Percentiles rank a stretch among this genome's conserved stretches.
Conservation (phyloP, 1,284 basidiomycete genomes). For the Wolfiporia cocos region DNA sequence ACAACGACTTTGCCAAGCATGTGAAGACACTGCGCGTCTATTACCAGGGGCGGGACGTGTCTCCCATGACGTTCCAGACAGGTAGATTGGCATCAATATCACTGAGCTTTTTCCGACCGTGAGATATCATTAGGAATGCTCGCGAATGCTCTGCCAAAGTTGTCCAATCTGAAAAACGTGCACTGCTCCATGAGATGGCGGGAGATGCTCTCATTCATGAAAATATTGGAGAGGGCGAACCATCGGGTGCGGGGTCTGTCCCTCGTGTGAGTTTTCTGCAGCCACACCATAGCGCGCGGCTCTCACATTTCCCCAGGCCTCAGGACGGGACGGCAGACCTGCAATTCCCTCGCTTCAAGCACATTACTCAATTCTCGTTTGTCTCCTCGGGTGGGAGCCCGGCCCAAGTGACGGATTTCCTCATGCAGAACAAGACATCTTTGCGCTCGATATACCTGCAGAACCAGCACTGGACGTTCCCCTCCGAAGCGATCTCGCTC, state of each 20-base stretch:
- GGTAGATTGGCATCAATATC: conserved; percentile 30
- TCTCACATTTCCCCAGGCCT: conserved; percentile 29
- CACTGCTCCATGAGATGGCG: conserved; percentile 55
- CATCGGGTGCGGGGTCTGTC: conserved; percentile 50
- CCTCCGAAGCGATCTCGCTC: conserved; percentile 44
- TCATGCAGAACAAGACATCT: conserved; percentile 45
- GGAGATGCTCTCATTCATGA: conserved; percentile 44
- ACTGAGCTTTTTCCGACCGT: neutral
- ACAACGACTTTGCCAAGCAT: conserved; percentile 49
- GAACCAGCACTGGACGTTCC: conserved; percentile 52
- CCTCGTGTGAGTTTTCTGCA: conserved; percentile 35
- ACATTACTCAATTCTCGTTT: conserved; percentile 54
- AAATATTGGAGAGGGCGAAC: conserved; percentile 43
- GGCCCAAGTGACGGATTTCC: conserved; percentile 36
- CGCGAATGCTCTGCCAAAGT: conserved; percentile 57
- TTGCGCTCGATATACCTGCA: conserved; percentile 51
- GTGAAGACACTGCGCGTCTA: conserved; percentile 55
- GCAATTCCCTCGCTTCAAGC: conserved; percentile 48
- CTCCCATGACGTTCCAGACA: conserved; percentile 56
- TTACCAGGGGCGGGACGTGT: conserved; percentile 42
- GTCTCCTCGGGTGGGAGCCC: conserved; percentile 32
- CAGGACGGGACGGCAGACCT: conserved; percentile 46
- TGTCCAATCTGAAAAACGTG: conserved; percentile 51
- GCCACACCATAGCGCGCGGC: neutral
- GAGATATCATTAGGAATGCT: conserved; percentile 46